Evolutionary conservation across 768 basidiomycete species (phyloP), one percentile per base, ranked within the genome.

Genomic region (Leccinum disarticulatum): DNA sequence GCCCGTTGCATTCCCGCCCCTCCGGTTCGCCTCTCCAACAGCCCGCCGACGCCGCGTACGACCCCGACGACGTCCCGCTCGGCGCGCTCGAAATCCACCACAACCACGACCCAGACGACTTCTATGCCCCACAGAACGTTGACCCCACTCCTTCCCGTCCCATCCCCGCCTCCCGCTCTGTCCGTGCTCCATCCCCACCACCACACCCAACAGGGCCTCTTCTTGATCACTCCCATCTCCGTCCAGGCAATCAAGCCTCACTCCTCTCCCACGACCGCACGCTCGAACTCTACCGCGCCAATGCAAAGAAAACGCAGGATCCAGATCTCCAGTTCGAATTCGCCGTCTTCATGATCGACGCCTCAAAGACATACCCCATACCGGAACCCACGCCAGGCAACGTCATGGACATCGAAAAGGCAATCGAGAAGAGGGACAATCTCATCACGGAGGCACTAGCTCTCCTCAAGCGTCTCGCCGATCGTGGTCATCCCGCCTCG

Each of bases 221-320:
- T 68, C 85, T 93, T 58, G 92, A 94, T 79, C 92, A 93, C 66
- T 93, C 94, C 43, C 95, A 98, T 75, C 85, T 97, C 43, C 87
- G 90, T 13, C 95, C 95, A 17, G 97, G 97, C 33, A 91, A 90
- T 51, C 87, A 94, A 66, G 97, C 95, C 4, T 87, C 94, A 6
- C 85, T 98, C 13, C 87, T 98, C 65, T 95, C 93, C 1, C 91
- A 98, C 73, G 94, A 95, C 75, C 91, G 91, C 59, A 98, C 97
- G 2, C 87, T 99, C 60, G 95, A 98, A 74, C 87, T 97, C 62
- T 99, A 99, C 79, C 91, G 97, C 51, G 87, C 89, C 48, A 99
- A 99, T 74, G 97, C 96, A 33, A 97, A 96, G 79, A 98, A 98
- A 78, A 97, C 95, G 0, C 94, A 97, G 77, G 94, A 98, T 73